These are phyloP conservation scores for Teunomyces stri DNA, from an alignment of 805 yeast species.

Conservation along the genomic window DNA sequence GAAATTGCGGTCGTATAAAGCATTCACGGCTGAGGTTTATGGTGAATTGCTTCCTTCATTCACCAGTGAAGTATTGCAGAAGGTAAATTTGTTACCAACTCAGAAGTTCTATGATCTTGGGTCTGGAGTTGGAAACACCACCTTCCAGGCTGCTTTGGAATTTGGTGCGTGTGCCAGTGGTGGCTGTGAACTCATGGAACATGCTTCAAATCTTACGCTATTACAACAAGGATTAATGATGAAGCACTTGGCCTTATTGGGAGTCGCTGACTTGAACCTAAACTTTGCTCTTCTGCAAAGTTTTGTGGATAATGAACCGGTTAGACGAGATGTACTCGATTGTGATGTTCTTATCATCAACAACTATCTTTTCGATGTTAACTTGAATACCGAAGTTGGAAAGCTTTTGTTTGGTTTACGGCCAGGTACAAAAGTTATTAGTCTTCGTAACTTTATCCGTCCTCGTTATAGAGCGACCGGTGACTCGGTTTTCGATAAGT, in stretches of 20 bases:
- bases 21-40: conserved; percentile 86
- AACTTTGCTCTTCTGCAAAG: conserved; percentile 64
- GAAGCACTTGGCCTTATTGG: conserved; percentile 59
- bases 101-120: conserved; percentile 83
- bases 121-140: conserved; percentile 92
- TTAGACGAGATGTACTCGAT: conserved; percentile 50
- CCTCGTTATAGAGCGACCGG: conserved; percentile 66
- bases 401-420: conserved; percentile 60
- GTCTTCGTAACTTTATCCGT: conserved; percentile 76
- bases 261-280: conserved; percentile 56
- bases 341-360: conserved; percentile 77
- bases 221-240: conserved; percentile 58
- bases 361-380: conserved; percentile 80
- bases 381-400: conserved; percentile 66
- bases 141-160: conserved; percentile 84
- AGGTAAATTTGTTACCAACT: conserved; percentile 53
- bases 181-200: conserved; percentile 88
- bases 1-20: conserved; percentile 67
- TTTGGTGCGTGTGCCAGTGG: conserved; percentile 73
- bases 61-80: conserved; percentile 56
- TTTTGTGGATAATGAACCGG: conserved; percentile 64
- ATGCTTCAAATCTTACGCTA: conserved; percentile 68
- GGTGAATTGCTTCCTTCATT: conserved; percentile 86
- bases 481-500: conserved; percentile 59
- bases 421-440: conserved; percentile 75